Conservation (phyloP, 2,329 filamentous ascomycete species). For the Reticulascus tulasneorum region DNA sequence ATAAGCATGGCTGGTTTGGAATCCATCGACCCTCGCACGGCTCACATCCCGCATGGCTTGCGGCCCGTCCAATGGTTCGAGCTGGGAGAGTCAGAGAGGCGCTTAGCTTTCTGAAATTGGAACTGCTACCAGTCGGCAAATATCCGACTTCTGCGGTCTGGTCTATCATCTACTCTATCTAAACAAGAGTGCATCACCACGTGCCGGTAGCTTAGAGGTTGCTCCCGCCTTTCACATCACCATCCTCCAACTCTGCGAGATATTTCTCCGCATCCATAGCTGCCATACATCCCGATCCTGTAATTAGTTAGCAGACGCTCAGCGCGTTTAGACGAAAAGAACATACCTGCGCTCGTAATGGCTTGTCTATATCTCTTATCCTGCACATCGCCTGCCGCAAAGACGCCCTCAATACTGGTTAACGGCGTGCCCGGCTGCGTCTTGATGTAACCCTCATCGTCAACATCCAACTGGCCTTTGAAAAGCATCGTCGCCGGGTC, state of each 20-base stretch:
- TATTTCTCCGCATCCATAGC: conserved; percentile 95
- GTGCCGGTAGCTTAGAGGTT: no score
- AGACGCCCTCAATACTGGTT: conserved; percentile 88
- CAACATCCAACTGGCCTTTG: conserved; percentile 84
- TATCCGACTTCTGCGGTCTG: no score
- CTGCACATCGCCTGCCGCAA: conserved; percentile 95
- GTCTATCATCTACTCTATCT: no score
- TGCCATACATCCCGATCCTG: conserved; percentile 90
- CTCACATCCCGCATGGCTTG: no score
- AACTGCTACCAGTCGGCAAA: no score
- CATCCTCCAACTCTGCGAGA: conserved; percentile 69
- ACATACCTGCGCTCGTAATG: conserved; percentile 90
- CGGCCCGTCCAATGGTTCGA: no score
- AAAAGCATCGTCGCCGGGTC: conserved; percentile 89
- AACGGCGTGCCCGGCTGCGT: conserved; percentile 85
- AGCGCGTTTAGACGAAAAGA: conserved; percentile 3
- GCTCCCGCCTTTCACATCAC: conserved; percentile 9
- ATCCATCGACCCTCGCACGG: no score
- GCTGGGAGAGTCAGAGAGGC: no score
- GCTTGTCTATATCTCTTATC: conserved; percentile 98
- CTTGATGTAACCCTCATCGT: conserved; percentile 85
- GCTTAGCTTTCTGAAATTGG: no score
- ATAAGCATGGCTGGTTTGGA: no score
- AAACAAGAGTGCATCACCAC: no score
- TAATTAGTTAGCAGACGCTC: conserved; percentile 13